phyloP scores from a whole-genome alignment of 371 early-diverging fungal species.

The Vairimorpha ceranae region DNA sequence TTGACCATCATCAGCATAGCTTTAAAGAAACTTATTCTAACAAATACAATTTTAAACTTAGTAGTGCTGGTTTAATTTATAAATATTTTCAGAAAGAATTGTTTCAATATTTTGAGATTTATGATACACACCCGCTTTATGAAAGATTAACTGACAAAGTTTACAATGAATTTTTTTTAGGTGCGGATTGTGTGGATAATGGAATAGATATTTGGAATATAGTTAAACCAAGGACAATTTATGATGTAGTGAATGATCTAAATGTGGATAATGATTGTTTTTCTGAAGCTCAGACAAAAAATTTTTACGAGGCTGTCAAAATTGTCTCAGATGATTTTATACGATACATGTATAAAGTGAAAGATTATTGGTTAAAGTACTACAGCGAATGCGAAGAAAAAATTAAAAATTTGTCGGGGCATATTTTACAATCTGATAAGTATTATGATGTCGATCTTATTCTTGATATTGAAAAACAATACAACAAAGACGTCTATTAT shows the following conservation, averaged over 20 bases:
- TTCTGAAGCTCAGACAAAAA: conserved; percentile 9
- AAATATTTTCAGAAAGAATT: conserved; percentile 65
- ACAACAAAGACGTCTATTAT: conserved; percentile 42
- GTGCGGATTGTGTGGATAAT: conserved; percentile 61
- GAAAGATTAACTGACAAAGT: conserved; percentile 42
- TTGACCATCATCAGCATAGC: conserved; percentile 91
- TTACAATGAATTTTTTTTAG: conserved; percentile 53
- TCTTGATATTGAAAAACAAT: conserved; percentile 30
- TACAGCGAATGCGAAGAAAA: conserved; percentile 20
- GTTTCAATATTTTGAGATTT: conserved; percentile 3
- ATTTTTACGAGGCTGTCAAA: conserved; percentile 45
- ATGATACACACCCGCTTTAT: neutral
- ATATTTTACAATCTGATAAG: conserved; percentile 34
- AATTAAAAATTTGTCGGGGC: conserved; percentile 1
- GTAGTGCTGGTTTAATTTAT: conserved; percentile 79
- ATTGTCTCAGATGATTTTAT: conserved; percentile 53
- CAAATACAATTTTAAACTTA: conserved; percentile 72
- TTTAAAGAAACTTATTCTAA: conserved; percentile 77
- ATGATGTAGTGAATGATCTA: conserved; percentile 25
- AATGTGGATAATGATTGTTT: neutral
- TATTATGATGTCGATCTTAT: conserved; percentile 15
- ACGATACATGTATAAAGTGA: conserved; percentile 23
- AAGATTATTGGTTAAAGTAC: conserved; percentile 16
- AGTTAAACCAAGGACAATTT: conserved; percentile 47
- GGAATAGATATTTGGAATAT: conserved; percentile 48